These are phyloP conservation scores for Geotrichum reessii DNA, from an alignment of 1,139 yeast genomes.

Conservation along the genomic window DNA sequence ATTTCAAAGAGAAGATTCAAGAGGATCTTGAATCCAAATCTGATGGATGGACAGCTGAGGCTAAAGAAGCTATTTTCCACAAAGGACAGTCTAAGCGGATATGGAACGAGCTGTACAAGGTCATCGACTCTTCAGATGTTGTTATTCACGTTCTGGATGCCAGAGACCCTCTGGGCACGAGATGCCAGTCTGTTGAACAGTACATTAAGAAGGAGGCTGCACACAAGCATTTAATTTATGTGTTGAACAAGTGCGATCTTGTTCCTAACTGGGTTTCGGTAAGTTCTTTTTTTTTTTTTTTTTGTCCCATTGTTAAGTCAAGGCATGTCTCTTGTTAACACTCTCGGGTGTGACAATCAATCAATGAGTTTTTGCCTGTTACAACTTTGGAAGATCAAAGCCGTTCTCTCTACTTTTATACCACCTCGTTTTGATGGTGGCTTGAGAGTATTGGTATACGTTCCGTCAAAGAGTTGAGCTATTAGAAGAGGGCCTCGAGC, in stretches of 20 bases:
- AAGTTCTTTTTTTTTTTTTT: not conserved
- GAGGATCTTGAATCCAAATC: constrained; percentile 47
- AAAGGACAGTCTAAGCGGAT: constrained; percentile 98
- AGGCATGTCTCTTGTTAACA: constrained; percentile 36
- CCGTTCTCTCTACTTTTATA: constrained; percentile 43
- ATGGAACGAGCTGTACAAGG: constrained; percentile 96
- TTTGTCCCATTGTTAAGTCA: constrained; percentile 37
- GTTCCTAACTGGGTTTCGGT: constrained; percentile 99
- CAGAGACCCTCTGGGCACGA: constrained; percentile 93
- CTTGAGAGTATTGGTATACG: constrained; percentile 37
- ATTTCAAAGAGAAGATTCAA: constrained; percentile 69
- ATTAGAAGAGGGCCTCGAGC: constrained; percentile 15
- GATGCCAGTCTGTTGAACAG: constrained; percentile 90
- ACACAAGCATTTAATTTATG: constrained; percentile 92
- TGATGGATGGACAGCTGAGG: constrained; percentile 78
- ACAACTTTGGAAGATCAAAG: constrained; percentile 87
- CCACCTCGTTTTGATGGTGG: constrained; percentile 45
- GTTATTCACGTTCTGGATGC: constrained; percentile 95
- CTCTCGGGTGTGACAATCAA: constrained; percentile 4
- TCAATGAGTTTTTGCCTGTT: constrained; percentile 54
- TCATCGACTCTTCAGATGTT: constrained; percentile 94
- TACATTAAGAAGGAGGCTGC: constrained; percentile 91
- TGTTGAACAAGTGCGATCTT: constrained; percentile 93
- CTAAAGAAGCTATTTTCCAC: constrained; percentile 90
- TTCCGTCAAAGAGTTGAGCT: constrained; percentile 44